A percentile compares a stretch with the other conserved stretches of the same genome.
These are phyloP conservation scores for Thielaviopsis ethacetica DNA, from an alignment of 2,329 filamentous ascomycete genomes.

Conservation along the genomic window DNA sequence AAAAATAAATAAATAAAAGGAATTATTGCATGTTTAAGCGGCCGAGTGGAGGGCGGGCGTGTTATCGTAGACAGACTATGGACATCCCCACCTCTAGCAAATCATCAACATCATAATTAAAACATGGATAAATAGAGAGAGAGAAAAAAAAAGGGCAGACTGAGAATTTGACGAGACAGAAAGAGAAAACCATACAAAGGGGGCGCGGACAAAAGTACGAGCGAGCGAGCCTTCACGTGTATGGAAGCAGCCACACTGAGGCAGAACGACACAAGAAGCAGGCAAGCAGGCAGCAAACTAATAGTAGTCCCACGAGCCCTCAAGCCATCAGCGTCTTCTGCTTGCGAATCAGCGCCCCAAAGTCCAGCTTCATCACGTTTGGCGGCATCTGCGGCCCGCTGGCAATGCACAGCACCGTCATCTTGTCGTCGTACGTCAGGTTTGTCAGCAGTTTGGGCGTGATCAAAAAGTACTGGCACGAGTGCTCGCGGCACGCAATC, in stretches of 20 bases:
- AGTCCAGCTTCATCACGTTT: conserved; percentile 35
- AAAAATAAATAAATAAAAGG: not conserved
- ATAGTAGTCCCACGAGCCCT: not conserved
- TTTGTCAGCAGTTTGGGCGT: conserved; percentile 86
- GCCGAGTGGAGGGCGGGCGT: too few relatives aligned
- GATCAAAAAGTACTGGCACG: conserved; percentile 86
- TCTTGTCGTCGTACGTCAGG: conserved; percentile 72
- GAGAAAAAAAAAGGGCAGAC: too few relatives aligned
- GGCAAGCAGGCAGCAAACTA: not conserved
- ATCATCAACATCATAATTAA: too few relatives aligned
- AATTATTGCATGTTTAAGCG: not conserved
- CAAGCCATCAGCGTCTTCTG: conserved; percentile 25
- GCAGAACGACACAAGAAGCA: not conserved
- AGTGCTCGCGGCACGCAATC: conserved; percentile 75
- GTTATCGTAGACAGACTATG: not conserved
- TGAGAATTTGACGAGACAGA: too few relatives aligned
- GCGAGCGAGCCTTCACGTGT: too few relatives aligned
- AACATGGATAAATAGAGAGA: not conserved
- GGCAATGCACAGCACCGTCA: conserved; percentile 88
- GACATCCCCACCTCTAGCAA: not conserved
- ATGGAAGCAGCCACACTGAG: too few relatives aligned
- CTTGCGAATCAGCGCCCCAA: conserved; percentile 27
- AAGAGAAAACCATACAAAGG: too few relatives aligned
- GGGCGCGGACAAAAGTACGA: too few relatives aligned
- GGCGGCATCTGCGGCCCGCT: conserved; percentile 60